These are phyloP conservation scores for Capsella rubella DNA, from an alignment of 441 rosid species.

Conservation along the genomic window DNA sequence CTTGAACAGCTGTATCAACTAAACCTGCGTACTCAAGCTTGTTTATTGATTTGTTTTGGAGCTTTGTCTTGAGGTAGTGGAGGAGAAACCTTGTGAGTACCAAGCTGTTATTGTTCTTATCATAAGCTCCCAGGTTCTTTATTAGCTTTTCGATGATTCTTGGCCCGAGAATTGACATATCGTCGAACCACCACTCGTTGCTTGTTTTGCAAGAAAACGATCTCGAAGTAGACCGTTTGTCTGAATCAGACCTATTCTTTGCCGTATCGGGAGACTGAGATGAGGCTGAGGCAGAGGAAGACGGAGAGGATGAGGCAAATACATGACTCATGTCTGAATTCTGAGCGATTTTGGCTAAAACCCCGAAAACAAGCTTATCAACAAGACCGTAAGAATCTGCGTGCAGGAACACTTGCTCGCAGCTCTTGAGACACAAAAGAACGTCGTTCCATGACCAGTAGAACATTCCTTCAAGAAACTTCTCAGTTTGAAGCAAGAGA, in stretches of 20 bases:
- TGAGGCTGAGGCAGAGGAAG: conserved; percentile 49
- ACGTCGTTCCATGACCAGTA: conserved; percentile 74
- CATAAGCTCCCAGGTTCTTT: conserved; percentile 55
- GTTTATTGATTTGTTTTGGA: conserved; percentile 40
- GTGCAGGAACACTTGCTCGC: conserved; percentile 54
- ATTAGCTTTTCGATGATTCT: conserved; percentile 53
- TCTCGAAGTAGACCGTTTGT: conserved; percentile 51
- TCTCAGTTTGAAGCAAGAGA: conserved; percentile 63
- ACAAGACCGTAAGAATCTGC: conserved; percentile 68
- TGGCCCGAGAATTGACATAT: conserved; percentile 59
- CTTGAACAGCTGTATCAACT: conserved; percentile 65
- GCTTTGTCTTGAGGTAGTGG: conserved; percentile 60
- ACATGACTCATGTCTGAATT: conserved; percentile 51
- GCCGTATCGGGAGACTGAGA: conserved; percentile 56
- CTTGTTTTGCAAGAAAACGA: conserved; percentile 46
- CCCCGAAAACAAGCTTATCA: conserved; percentile 56
- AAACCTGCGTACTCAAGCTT: conserved; percentile 49
- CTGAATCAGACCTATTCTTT: conserved; percentile 41
- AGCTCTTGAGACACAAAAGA: conserved; percentile 58
- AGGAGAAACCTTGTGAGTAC: conserved; percentile 72
- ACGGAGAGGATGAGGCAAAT: conserved; percentile 55
- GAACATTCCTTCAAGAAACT: conserved; percentile 61
- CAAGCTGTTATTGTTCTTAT: conserved; percentile 60
- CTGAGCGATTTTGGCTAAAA: conserved; percentile 66
- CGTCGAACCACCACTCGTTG: conserved; percentile 85